Conservation (phyloP, 169 alveolate species). For the Perkinsus marinus region DNA sequence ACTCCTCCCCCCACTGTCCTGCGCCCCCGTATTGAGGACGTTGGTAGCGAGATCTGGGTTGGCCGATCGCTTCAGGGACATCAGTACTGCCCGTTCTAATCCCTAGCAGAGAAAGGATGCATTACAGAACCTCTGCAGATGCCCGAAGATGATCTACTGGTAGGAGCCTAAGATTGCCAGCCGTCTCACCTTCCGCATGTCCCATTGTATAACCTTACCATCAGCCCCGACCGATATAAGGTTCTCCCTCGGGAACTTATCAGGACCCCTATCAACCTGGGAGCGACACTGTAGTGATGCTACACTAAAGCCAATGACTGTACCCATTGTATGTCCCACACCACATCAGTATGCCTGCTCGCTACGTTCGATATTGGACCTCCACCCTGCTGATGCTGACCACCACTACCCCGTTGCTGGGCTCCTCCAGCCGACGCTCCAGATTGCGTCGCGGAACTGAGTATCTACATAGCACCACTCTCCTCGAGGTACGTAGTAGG, state of each 20-base stretch:
- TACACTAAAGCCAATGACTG: constrained; percentile 38
- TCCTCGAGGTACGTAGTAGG: constrained; percentile 20
- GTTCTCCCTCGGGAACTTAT: constrained; percentile 24
- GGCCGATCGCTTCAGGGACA: constrained; percentile 52
- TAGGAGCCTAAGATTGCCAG: too few species aligned
- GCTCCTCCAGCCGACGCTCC: not conserved
- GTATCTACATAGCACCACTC: constrained; percentile 20
- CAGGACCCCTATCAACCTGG: constrained; percentile 7
- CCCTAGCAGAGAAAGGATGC: too few species aligned
- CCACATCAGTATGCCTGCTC: constrained; percentile 73
- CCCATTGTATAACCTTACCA: constrained; percentile 74
- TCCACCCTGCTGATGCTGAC: not conserved
- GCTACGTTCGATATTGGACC: not conserved
- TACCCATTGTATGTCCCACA: constrained; percentile 82
- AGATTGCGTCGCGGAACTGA: not conserved
- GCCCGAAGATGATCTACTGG: too few species aligned
- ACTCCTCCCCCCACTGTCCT: constrained; percentile 12
- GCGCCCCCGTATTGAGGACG: constrained; percentile 28
- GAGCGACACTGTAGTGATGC: not conserved
- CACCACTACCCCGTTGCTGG: not conserved
- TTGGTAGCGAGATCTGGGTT: constrained; percentile 15
- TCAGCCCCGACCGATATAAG: constrained; percentile 50
- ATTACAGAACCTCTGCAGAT: too few species aligned
- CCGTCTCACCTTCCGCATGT: constrained; percentile 43
- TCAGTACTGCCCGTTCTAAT: constrained; percentile 56